Evolutionary conservation across 305 asterid species (phyloP).

Genomic region (Rubia tinctorum): DNA sequence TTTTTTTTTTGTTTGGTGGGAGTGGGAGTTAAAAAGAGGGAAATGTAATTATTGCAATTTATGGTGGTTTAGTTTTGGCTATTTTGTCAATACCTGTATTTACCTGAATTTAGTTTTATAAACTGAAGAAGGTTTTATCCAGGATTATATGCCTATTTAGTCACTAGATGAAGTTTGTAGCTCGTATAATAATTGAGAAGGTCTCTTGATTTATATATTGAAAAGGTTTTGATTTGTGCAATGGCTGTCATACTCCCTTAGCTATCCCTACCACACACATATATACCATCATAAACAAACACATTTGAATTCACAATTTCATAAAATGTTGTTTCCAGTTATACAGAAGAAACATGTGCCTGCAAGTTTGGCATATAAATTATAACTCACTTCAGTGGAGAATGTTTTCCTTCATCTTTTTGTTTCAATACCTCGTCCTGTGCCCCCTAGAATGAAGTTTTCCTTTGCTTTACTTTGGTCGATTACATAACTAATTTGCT

Average conservation of each 20-base stretch:
- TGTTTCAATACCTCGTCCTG: neutral
- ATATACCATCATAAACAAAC: neutral
- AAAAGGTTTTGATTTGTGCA: neutral
- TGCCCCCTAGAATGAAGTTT: neutral
- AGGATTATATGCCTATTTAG: neutral
- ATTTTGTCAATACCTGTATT: neutral
- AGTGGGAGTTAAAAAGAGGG: neutral
- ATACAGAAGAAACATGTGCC: neutral
- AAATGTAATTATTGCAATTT: neutral
- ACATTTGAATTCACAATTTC: neutral
- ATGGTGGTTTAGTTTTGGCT: constrained; percentile 9
- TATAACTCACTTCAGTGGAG: neutral
- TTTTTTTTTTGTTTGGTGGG: neutral
- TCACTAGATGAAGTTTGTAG: neutral
- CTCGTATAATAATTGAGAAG: neutral
- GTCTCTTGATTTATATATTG: neutral
- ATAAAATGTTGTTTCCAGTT: neutral
- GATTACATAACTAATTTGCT: constrained; percentile 14
- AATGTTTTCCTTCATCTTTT: neutral
- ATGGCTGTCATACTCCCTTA: neutral
- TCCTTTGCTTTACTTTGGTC: constrained; percentile 4
- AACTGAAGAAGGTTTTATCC: neutral
- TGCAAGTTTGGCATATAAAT: neutral
- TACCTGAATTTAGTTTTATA: neutral
- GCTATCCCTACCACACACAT: neutral